A percentile compares a stretch with the other conserved stretches of the same genome.
These are phyloP conservation scores for Articulospora tetracladia DNA, from an alignment of 495 filamentous ascomycete genomes.

Conservation along the genomic window DNA sequence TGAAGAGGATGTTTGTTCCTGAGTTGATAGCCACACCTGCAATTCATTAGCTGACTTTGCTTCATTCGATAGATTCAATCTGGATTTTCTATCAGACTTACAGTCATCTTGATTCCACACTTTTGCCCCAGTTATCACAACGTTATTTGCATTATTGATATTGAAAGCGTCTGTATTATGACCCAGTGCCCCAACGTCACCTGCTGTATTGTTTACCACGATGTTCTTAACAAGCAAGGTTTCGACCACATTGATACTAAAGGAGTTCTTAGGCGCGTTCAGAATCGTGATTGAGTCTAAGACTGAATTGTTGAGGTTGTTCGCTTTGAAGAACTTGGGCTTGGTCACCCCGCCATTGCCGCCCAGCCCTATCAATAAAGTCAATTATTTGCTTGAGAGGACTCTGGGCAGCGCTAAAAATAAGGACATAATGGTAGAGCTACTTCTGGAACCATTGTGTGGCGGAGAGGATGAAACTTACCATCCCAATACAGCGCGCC, in stretches of 20 bases:
- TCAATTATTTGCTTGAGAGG: not conserved
- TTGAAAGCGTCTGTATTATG: not conserved
- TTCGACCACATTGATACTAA: not conserved
- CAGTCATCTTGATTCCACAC: conserved; percentile 65
- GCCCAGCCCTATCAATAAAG: conserved; percentile 22
- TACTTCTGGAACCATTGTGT: too few species aligned
- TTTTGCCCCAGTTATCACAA: conserved; percentile 43
- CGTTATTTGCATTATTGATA: not conserved
- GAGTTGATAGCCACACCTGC: conserved; percentile 60
- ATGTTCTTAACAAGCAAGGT: not conserved
- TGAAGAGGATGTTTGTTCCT: conserved; percentile 31
- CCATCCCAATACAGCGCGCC: conserved; percentile 51
- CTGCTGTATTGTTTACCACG: conserved; percentile 1
- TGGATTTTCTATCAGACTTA: not conserved
- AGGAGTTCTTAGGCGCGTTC: not conserved
- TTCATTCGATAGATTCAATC: not conserved
- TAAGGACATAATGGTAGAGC: too few species aligned
- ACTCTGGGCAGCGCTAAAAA: too few species aligned
- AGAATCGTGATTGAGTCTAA: not conserved
- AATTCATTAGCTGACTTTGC: not conserved
- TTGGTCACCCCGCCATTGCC: conserved; percentile 49
- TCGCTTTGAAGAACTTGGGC: conserved; percentile 51
- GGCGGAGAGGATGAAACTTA: too few species aligned
- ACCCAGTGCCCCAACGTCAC: not conserved
- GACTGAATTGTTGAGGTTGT: conserved; percentile 26